A percentile compares a stretch with the other conserved stretches of the same genome.
Evolutionary conservation across 2,329 filamentous ascomycete species (phyloP).

Genomic region (Aspergillus bombycis): DNA sequence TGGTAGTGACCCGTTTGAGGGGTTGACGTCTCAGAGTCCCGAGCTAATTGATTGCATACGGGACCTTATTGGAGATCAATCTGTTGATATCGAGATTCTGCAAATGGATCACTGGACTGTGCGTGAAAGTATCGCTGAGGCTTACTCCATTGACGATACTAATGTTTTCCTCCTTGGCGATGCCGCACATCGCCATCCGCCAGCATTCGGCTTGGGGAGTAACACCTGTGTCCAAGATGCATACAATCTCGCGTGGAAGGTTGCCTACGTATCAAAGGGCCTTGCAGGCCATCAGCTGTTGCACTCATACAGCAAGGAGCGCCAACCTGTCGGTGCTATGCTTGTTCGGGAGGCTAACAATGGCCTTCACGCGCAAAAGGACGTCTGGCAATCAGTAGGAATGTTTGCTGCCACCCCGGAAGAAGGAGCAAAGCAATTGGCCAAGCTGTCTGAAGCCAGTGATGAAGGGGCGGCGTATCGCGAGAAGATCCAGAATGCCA

Average conservation of each 20-base stretch:
- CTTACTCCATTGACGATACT: neutral
- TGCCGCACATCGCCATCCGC: conserved; percentile 8
- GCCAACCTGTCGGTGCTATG: neutral
- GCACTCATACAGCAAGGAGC: neutral
- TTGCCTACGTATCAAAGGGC: conserved; percentile 7
- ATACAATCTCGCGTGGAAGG: conserved; percentile 10
- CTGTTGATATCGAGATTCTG: conserved; percentile 6
- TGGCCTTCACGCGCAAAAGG: neutral
- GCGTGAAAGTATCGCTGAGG: neutral
- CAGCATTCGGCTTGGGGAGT: conserved; percentile 5
- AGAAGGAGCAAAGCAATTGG: neutral
- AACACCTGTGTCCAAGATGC: conserved; percentile 10
- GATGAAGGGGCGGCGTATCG: conserved; percentile 1
- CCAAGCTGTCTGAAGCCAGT: neutral
- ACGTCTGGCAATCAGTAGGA: neutral
- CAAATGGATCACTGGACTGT: conserved; percentile 4
- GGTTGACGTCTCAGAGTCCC: neutral
- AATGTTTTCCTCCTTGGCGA: conserved; percentile 1
- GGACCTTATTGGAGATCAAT: neutral
- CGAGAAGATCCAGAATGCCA: neutral
- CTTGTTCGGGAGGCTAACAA: neutral
- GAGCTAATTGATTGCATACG: neutral
- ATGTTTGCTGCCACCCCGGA: neutral
- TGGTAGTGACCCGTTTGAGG: conserved; percentile 1
- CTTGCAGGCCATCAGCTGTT: neutral